phyloP scores from a whole-genome alignment of 2,329 filamentous ascomycete species.

The Zasmidium cellare region DNA sequence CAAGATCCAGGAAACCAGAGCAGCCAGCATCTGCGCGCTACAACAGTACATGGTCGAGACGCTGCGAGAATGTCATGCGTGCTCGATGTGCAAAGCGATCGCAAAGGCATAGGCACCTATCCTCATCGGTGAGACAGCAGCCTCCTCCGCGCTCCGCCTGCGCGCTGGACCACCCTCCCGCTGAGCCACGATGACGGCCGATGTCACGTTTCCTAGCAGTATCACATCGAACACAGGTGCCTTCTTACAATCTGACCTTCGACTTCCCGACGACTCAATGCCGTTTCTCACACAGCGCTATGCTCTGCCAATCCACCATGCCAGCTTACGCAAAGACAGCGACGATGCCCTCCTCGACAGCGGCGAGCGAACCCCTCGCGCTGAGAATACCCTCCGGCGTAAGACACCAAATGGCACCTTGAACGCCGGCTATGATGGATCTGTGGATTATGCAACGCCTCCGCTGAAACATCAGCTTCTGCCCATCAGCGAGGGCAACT shows the following conservation, averaged over 20 bases:
- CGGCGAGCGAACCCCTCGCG: conserved; percentile 32
- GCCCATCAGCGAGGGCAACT: conserved; percentile 51
- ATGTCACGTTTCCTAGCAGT: conserved; percentile 23
- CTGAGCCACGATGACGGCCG: conserved; percentile 31
- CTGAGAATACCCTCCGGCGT: conserved; percentile 78
- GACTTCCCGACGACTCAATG: conserved; percentile 22
- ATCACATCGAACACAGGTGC: conserved; percentile 17
- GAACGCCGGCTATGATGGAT: conserved; percentile 86
- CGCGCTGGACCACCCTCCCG: conserved; percentile 5
- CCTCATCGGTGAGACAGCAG: conserved; percentile 30
- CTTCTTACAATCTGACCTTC: conserved; percentile 10
- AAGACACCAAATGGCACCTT: conserved; percentile 96
- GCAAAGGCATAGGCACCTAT: conserved; percentile 38
- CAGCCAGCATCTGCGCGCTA: conserved; percentile 9
- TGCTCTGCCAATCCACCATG: conserved; percentile 33
- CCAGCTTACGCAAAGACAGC: conserved; percentile 13
- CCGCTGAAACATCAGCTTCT: conserved; percentile 78
- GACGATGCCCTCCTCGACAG: conserved; percentile 16
- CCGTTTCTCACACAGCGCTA: conserved; percentile 32
- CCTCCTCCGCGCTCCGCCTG: conserved; percentile 17
- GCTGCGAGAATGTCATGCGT: conserved; percentile 32
- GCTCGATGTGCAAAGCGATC: conserved; percentile 31
- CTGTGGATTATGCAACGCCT: conserved; percentile 38
- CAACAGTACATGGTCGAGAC: conserved; percentile 16
- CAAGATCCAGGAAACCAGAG: conserved; percentile 5